Base-by-base conservation (phyloP, 2,329 filamentous ascomycete genomes). In the Ceratocystis diversiconidia region DNA sequence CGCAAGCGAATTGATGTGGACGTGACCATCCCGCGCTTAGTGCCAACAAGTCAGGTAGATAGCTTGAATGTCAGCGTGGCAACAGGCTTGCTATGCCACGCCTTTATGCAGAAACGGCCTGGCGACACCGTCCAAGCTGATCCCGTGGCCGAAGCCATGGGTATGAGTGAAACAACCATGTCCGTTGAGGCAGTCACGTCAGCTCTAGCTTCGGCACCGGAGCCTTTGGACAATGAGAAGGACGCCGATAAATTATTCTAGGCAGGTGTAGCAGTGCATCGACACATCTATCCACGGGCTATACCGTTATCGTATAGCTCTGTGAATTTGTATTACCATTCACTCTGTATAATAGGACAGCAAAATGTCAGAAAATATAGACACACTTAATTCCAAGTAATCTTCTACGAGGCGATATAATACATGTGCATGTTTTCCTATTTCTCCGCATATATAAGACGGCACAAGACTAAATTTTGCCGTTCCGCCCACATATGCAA, bases 31-130 rank as follows among this genome's bases (percentile, higher is more conserved):
- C 80, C 80, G 69, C 82, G 73, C 73, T 81, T 74, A 69, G 80
- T 74, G 52, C 76, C 72, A 68, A 78, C 71, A 73, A 81, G 71
- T 73, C 85, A 70, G 73, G 85, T 99, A 2, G 92, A 97, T 74
- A 96, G 91, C 74, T 76, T 99, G 73, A 97, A 99, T 73, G 94
- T 97, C 48, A 90, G 89, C 72, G 92, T 95, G 22, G 92, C 94
- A 1, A 85, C 89, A 5, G 90, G 85, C 0, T 77, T 97, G 61
- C 76, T 97, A 62, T 86, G 86, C 68, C 82, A 86, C 69, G 79
- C 86, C 0, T 90, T 94, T 41, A 46, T 69, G 10, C 61, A 61
- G 22, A 55, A 62, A 7, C 64, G 32, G 12, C 59, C 57, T 25
- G 44, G 28, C n/a, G 46, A 55, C 7, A 22, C 8, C 4, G 46